Conservation (phyloP, 2,329 filamentous ascomycete genomes). For the Thelonectria rubi region DNA sequence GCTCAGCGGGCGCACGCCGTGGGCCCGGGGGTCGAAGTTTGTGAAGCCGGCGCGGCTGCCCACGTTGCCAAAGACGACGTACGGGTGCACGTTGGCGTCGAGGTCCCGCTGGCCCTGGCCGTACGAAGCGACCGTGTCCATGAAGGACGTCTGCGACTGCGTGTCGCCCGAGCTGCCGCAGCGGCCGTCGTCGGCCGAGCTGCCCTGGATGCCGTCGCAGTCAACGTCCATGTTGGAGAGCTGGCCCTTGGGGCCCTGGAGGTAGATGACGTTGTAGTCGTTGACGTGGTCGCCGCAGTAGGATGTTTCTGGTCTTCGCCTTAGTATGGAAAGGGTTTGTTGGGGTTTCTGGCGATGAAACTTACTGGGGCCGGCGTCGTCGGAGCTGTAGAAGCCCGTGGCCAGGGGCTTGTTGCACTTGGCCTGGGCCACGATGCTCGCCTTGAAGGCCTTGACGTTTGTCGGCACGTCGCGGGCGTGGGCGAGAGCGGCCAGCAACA, state of each 20-base stretch:
- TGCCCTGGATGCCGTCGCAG: constrained; percentile 61
- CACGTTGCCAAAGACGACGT: constrained; percentile 63
- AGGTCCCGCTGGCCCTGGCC: constrained; percentile 52
- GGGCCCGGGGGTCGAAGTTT: constrained; percentile 52
- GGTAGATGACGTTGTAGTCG: constrained; percentile 56
- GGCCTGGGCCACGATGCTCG: constrained; percentile 49
- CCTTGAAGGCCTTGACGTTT: constrained; percentile 54
- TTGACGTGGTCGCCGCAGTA: constrained; percentile 59
- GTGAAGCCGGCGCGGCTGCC: constrained; percentile 45
- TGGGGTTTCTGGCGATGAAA: no score
- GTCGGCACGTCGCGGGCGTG: constrained; percentile 49
- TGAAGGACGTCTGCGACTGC: constrained; percentile 59
- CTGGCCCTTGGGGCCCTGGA: constrained; percentile 53
- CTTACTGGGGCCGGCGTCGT: constrained; percentile 50
- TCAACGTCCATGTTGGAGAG: constrained; percentile 67
- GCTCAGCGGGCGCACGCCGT: constrained; percentile 60
- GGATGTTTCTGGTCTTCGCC: no score
- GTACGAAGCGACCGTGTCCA: constrained; percentile 49
- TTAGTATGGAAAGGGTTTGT: no score
- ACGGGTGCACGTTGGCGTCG: constrained; percentile 61
- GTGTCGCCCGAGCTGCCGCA: constrained; percentile 56
- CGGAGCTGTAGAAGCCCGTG: constrained; percentile 52
- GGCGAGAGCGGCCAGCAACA: constrained; percentile 34
- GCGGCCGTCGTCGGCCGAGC: constrained; percentile 52
- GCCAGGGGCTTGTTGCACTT: constrained; percentile 51